Evolutionary conservation across 2,329 filamentous ascomycete genomes (phyloP), one percentile per base, ranked within the genome.

Genomic region (Cercospora sesami): DNA sequence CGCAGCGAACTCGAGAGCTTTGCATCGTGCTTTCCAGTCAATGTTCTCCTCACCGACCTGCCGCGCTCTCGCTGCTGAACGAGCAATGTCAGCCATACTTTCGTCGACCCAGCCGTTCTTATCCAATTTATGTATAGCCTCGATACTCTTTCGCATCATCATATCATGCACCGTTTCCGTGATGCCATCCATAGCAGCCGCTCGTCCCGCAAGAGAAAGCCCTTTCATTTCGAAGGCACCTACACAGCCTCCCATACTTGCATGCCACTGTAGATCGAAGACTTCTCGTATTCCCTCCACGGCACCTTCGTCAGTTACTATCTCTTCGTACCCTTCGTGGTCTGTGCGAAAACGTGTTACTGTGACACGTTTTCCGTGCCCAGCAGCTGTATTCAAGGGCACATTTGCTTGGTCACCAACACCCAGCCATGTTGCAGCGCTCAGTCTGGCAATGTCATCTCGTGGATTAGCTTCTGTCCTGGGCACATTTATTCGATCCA

Each of bases 211-310:
- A 2, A 42, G 14, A 5, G 67, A 67, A 5, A 78, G 66, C 1
- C 80, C 80, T 60, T 81, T 82, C 14, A 81, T 77, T 21, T 75
- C 76, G 74, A 83, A 84, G 59, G 80, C 77, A 0, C 81, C 83
- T 0, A 73, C 77, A 36, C 82, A 74, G 0, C 78, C 78, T 2
- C 80, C 82, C 70, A 83, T 79, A 1, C 76, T 74, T 2, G 81
- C 77, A 2, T 73, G 77, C 77, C 83, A 84, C 30, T 72, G 78
- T 1, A 85, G 74, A 63, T 84, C 82, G 63, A 81, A 84, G 0
- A 80, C 77, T 9, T 82, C 80, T 14, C 81, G 77, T 14, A 82
- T 74, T 0, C 73, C 77, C 31, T 80, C 78, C 33, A 80, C 79
- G 7, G 78, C 79, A 48, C 81, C 78, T 0, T 79, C 78, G 10